Base-by-base conservation (phyloP, 1,139 yeast species). In the Lodderomyces theae region DNA sequence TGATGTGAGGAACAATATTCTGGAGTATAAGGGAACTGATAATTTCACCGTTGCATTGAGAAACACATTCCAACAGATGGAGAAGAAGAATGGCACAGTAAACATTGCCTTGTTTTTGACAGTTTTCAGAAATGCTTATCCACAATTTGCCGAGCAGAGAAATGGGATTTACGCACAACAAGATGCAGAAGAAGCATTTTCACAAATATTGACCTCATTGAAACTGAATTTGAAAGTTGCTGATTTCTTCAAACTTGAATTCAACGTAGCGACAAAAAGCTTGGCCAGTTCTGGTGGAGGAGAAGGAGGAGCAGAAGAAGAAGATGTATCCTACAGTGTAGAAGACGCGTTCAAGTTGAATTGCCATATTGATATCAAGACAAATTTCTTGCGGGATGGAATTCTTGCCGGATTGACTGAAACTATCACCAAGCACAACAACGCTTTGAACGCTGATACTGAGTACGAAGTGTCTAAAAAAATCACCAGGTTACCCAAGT, bases 171-270 rank as follows among this genome's bases (percentile, higher is more conserved):
- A 77, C 59, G 89, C 86, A 60, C 98, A 92, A 66, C 99, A 92
- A 63, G 99, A 92, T 69, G 98, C 98, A 0, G 99, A 92, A 65
- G 99, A 92, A 60, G 86, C 94, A 19, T 89, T 82, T 66, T 83
- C 96, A 11, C 94, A 86, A 58, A 74, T 92, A 42, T 64, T 90
- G 49, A 66, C 71, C 35, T 64, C 75, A 25, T 62, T 88, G 47
- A 65, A 78, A 66, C 72, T 41, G 54, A 74, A 57, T 64, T 78
- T 56, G 62, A 72, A 52, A 18, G 49, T 81, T 26, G 79, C 80
- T 40, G 77, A 80, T 49, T 72, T 66, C 46, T 85, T 90, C 61
- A 78, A 77, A 37, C 71, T 95, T 35, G 69, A 74, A 23, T 83
- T 86, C 56, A 82, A 77, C 50, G 75, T 81, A 9, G 69, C 72